Conservation (phyloP, 257 asterid genomes). For the Plantago elongata region DNA sequence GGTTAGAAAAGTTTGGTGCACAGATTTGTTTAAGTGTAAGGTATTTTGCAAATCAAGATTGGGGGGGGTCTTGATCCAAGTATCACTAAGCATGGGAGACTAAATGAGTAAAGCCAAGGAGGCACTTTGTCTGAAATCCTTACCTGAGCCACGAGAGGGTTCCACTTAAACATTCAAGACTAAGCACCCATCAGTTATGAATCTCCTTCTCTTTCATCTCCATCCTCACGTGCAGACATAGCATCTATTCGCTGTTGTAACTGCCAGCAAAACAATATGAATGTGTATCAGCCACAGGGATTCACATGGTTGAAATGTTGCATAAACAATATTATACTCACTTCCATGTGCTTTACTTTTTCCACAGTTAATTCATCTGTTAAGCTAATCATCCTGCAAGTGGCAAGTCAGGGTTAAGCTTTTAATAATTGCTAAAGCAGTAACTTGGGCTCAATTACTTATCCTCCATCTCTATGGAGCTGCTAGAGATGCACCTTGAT, state of each 20-base stretch:
- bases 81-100: too few relatives aligned
- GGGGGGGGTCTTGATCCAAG: too few relatives aligned
- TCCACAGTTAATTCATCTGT: slow-evolving; percentile 51
- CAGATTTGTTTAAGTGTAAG: too few relatives aligned
- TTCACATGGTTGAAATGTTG: background rate
- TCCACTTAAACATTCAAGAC: background rate
- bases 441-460: background rate
- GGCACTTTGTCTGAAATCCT: background rate
- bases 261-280: slow-evolving; percentile 14
- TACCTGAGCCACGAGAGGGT: background rate
- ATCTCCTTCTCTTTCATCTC: slow-evolving; percentile 34
- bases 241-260: slow-evolving; percentile 68
- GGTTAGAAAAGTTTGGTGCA: too few relatives aligned
- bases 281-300: background rate
- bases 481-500: slow-evolving; percentile 47
- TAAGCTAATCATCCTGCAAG: slow-evolving; percentile 45
- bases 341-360: slow-evolving; percentile 44
- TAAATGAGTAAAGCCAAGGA: too few relatives aligned
- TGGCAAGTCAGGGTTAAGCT: slow-evolving; percentile 1
- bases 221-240: slow-evolving; percentile 47
- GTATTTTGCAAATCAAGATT: too few relatives aligned
- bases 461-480: slow-evolving; percentile 1
- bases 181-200: background rate
- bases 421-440: background rate
- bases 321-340: slow-evolving; percentile 21